phyloP scores from a whole-genome alignment of 768 basidiomycete genomes.

The button mushroom (Agaricus bisporus) region DNA sequence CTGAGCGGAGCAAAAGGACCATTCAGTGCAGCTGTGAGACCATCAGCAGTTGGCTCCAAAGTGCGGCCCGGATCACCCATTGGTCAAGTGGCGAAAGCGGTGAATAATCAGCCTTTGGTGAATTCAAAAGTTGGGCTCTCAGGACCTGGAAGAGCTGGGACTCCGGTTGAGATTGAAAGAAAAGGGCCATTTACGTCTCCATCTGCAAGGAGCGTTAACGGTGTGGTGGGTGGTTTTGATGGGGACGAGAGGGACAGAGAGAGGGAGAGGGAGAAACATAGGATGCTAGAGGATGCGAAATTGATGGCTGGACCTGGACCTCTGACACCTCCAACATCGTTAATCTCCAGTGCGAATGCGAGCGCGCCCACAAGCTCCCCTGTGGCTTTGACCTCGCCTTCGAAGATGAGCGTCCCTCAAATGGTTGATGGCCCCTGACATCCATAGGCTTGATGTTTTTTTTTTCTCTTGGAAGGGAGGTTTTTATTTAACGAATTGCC shows the following conservation, averaged over 20 bases:
- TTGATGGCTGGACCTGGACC: neutral
- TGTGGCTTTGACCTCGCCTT: conserved; percentile 22
- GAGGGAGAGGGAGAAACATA: neutral
- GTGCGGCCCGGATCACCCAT: conserved; percentile 27
- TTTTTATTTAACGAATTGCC: neutral
- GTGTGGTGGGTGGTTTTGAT: neutral
- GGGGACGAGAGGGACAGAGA: neutral
- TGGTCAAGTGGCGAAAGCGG: conserved; percentile 14
- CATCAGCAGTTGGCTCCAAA: conserved; percentile 26
- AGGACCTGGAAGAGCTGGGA: conserved; percentile 10
- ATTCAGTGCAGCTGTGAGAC: neutral
- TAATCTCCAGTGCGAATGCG: conserved; percentile 5
- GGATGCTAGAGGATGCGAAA: neutral
- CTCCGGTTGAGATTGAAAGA: conserved; percentile 13
- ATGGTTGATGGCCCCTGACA: conserved; percentile 32
- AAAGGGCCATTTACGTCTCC: neutral
- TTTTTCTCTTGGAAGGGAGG: neutral
- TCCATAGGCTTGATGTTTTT: neutral
- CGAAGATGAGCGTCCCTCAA: conserved; percentile 39
- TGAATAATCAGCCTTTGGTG: conserved; percentile 17
- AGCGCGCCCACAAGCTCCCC: neutral
- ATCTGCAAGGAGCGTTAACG: conserved; percentile 4
- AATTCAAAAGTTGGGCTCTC: conserved; percentile 21
- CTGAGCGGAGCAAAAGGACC: neutral
- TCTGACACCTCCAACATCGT: conserved; percentile 8